Percentiles rank a stretch among this genome's conserved stretches.
phyloP scores from a whole-genome alignment of 345 rosid species.

The Turnera subulata region DNA sequence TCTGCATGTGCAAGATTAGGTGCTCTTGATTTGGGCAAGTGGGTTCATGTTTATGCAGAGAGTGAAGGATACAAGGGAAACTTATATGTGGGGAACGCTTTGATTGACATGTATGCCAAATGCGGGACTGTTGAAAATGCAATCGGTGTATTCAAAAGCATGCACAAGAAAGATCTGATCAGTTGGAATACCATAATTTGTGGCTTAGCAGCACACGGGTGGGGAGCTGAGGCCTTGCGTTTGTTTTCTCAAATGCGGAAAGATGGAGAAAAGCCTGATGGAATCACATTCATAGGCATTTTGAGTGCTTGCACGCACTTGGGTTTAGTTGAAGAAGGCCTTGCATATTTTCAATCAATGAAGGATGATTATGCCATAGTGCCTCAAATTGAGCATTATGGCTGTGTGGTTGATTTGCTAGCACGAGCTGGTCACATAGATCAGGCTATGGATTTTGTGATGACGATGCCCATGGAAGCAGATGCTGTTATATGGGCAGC shows the following conservation, averaged over 20 bases:
- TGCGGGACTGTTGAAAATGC: conserved; percentile 64
- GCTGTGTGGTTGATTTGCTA: conserved; percentile 81
- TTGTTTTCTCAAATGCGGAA: conserved; percentile 56
- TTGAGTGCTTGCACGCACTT: conserved; percentile 68
- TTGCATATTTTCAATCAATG: conserved; percentile 67
- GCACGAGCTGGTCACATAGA: conserved; percentile 64
- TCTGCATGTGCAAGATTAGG: conserved; percentile 82
- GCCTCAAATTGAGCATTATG: conserved; percentile 86
- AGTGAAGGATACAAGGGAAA: conserved; percentile 49
- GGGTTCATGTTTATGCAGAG: conserved; percentile 62
- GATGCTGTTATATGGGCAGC: conserved; percentile 85
- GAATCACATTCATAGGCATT: conserved; percentile 66
- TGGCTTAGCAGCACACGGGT: conserved; percentile 70
- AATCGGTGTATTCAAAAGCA: conserved; percentile 43
- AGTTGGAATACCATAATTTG: conserved; percentile 77
- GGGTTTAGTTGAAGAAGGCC: conserved; percentile 72
- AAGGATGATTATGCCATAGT: conserved; percentile 44
- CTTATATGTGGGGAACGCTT: conserved; percentile 59
- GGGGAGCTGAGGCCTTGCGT: conserved; percentile 56
- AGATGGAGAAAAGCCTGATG: conserved; percentile 53
- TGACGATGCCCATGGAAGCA: conserved; percentile 59
- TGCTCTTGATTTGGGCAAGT: conserved; percentile 66
- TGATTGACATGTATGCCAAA: conserved; percentile 85
- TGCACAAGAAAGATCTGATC: conserved; percentile 62
- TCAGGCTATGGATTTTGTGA: conserved; percentile 67